A percentile compares a stretch with the other conserved stretches of the same genome.
phyloP scores from a whole-genome alignment of 2,329 filamentous ascomycete genomes.

The Verticillium nubilum region DNA sequence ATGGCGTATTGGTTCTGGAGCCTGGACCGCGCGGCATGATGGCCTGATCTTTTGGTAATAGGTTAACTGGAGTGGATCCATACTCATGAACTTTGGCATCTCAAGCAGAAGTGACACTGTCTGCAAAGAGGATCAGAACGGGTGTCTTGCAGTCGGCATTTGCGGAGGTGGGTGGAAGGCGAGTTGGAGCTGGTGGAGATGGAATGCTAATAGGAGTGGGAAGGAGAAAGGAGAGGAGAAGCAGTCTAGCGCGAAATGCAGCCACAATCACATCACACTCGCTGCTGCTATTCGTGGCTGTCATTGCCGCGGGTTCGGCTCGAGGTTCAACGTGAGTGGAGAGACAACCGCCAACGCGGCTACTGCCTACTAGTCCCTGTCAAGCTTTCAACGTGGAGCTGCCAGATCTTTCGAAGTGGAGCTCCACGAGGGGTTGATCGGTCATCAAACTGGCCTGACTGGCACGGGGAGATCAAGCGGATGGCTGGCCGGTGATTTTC shows the following conservation, averaged over 20 bases:
- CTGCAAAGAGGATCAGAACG: not conserved
- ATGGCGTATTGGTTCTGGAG: not conserved
- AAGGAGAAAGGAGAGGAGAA: not conserved
- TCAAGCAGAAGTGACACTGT: not conserved
- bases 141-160: not conserved
- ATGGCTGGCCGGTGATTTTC: not conserved
- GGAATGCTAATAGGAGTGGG: not conserved
- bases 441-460: not conserved
- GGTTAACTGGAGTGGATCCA: not conserved
- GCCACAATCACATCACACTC: slow-evolving; percentile 12
- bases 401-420: not conserved
- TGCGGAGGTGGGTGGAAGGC: not conserved
- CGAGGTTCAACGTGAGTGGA: not conserved
- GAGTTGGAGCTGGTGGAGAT: not conserved
- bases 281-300: slow-evolving; percentile 7
- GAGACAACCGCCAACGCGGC: not conserved
- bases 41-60: not conserved
- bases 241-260: slow-evolving; percentile 3
- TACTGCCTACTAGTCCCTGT: not conserved
- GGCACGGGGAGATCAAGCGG: not conserved
- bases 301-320: not conserved
- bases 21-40: not conserved
- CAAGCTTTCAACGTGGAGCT: not conserved
- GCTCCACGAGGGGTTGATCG: not conserved
- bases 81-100: not conserved